Evolutionary conservation across 2,329 filamentous ascomycete genomes (phyloP).

Genomic region (Aspergillus sp.): DNA sequence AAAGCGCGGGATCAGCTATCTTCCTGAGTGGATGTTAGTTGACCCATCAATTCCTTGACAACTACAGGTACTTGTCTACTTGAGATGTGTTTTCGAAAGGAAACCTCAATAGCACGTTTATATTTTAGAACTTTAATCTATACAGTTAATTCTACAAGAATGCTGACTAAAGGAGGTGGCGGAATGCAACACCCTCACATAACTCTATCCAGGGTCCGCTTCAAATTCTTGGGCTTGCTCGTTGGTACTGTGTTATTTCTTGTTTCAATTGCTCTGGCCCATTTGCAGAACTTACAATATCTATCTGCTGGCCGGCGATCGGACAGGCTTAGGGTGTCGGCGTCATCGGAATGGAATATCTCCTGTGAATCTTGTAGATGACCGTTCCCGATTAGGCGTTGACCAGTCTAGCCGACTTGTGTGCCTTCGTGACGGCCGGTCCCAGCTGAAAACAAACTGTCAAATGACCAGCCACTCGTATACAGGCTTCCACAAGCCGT

Average conservation of each 20-base stretch:
- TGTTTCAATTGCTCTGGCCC: background rate
- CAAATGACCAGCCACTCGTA: background rate
- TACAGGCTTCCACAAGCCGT: slow-evolving; percentile 9
- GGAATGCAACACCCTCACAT: background rate
- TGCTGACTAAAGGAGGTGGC: too few relatives aligned
- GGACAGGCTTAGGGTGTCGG: background rate
- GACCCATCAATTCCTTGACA: background rate
- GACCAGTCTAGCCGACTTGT: background rate
- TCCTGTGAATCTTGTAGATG: background rate
- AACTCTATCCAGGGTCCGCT: background rate
- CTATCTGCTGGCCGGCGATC: background rate
- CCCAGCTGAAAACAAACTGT: background rate
- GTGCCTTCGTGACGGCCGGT: background rate
- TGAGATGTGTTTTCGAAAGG: background rate
- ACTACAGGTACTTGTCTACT: background rate
- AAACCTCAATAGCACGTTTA: background rate
- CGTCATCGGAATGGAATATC: background rate
- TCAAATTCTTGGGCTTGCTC: background rate
- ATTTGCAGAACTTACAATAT: background rate
- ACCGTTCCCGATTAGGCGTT: background rate
- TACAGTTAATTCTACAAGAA: background rate
- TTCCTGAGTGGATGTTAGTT: background rate
- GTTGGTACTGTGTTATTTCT: background rate
- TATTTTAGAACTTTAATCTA: background rate
- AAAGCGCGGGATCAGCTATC: background rate